A percentile compares a stretch with the other conserved stretches of the same genome.
Conservation (phyloP, 1,284 basidiomycete species). For the Ceratobasidium sp. region DNA sequence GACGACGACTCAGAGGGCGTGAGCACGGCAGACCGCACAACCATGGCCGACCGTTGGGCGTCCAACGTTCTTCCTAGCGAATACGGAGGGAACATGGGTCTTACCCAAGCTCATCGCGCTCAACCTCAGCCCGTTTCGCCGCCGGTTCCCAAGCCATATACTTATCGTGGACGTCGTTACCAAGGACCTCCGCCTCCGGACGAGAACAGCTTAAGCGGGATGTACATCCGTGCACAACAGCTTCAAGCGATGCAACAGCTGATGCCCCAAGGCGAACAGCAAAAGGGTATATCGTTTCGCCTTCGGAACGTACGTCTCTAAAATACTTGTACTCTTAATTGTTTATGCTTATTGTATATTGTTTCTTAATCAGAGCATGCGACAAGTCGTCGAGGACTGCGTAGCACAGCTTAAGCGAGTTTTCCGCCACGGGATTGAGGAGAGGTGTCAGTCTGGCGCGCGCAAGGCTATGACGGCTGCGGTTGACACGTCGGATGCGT, state of each 20-base stretch:
- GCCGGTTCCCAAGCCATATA: neutral
- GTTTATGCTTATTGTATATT: slow-evolving; percentile 33
- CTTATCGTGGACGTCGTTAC: neutral
- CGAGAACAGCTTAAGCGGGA: slow-evolving; percentile 27
- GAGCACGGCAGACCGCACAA: slow-evolving; percentile 64
- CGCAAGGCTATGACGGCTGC: slow-evolving; percentile 63
- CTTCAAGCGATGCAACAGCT: neutral
- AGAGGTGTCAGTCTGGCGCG: slow-evolving; percentile 68
- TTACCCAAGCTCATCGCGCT: slow-evolving; percentile 14
- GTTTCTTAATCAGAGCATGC: slow-evolving; percentile 63
- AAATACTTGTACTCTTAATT: slow-evolving; percentile 15
- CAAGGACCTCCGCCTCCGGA: neutral
- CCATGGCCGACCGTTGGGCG: slow-evolving; percentile 69
- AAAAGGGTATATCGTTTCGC: slow-evolving; percentile 62
- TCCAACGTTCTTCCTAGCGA: slow-evolving; percentile 53
- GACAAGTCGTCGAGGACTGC: slow-evolving; percentile 45
- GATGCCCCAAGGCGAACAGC: neutral
- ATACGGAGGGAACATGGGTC: neutral
- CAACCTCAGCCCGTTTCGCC: neutral
- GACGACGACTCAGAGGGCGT: slow-evolving; percentile 67
- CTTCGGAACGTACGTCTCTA: slow-evolving; percentile 60
- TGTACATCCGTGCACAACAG: slow-evolving; percentile 7
- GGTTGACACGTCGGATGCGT: slow-evolving; percentile 64
- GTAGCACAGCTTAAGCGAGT: slow-evolving; percentile 59
- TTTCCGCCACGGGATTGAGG: slow-evolving; percentile 70